A percentile compares a stretch with the other conserved stretches of the same genome.
phyloP scores from a whole-genome alignment of 2,329 filamentous ascomycete genomes.

The Calonectria montana region DNA sequence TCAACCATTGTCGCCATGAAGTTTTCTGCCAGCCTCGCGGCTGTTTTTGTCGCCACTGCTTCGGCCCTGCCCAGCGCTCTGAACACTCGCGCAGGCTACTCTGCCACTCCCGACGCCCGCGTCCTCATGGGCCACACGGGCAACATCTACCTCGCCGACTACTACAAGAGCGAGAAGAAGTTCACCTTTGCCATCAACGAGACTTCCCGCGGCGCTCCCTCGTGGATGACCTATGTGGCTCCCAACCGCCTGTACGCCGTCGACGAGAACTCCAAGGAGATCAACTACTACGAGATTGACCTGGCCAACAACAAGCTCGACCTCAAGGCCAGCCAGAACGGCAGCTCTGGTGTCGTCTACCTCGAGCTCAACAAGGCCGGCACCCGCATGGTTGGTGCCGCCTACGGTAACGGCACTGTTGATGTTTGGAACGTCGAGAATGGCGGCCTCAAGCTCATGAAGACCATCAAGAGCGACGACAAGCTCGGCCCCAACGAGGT shows the following conservation, averaged over 20 bases:
- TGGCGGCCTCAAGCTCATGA: conserved; percentile 51
- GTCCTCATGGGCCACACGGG: conserved; percentile 56
- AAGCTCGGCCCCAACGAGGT: conserved; percentile 47
- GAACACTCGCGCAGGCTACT: conserved; percentile 24
- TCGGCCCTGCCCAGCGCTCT: conserved; percentile 32
- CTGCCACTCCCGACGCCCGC: conserved; percentile 31
- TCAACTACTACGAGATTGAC: conserved; percentile 55
- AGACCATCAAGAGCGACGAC: conserved; percentile 50
- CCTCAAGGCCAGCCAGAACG: conserved; percentile 45
- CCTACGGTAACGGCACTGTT: conserved; percentile 54
- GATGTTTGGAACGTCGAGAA: conserved; percentile 59
- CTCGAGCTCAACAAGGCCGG: conserved; percentile 58
- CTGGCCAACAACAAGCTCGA: conserved; percentile 44
- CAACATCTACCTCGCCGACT: conserved; percentile 55
- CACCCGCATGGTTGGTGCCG: conserved; percentile 58
- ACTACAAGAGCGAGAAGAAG: conserved; percentile 42
- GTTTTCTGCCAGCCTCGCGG: conserved; percentile 36
- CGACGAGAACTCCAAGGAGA: conserved; percentile 56
- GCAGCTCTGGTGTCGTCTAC: conserved; percentile 58
- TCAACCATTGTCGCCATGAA: conserved; percentile 31
- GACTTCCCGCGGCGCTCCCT: conserved; percentile 52
- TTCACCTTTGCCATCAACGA: conserved; percentile 52
- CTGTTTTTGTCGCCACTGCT: conserved; percentile 30
- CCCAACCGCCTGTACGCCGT: conserved; percentile 58
- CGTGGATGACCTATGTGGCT: conserved; percentile 58